Evolutionary conservation across 2,329 filamentous ascomycete genomes (phyloP).

Genomic region (Thielaviopsis populi): DNA sequence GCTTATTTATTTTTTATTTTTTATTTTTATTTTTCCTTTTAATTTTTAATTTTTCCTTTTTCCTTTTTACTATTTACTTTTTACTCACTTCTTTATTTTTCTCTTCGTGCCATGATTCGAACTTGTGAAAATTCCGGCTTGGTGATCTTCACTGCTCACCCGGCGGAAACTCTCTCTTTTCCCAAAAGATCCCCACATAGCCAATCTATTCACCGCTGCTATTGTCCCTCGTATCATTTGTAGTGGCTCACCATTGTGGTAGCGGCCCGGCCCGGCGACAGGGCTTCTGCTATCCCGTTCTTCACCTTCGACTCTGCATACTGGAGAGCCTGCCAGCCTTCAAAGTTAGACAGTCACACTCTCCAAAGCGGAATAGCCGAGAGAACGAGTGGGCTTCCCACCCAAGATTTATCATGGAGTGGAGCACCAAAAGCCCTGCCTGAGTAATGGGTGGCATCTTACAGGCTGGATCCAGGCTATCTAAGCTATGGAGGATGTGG

Average conservation of each 20-base stretch:
- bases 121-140: too few relatives aligned
- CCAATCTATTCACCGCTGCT: too few relatives aligned
- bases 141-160: too few relatives aligned
- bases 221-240: too few relatives aligned
- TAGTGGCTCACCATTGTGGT: neutral
- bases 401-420: neutral
- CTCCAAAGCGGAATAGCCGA: neutral
- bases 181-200: too few relatives aligned
- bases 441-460: slow-evolving; percentile 2
- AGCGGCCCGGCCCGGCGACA: neutral
- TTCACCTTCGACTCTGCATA: neutral
- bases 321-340: neutral
- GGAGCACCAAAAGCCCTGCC: slow-evolving; percentile 22
- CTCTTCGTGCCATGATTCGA: too few relatives aligned
- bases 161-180: too few relatives aligned
- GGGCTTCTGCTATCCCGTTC: neutral
- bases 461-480: neutral
- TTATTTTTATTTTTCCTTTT: too few relatives aligned
- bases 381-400: neutral
- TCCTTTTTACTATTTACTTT: too few relatives aligned
- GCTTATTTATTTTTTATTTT: too few relatives aligned
- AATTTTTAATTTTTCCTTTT: too few relatives aligned
- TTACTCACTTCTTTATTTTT: too few relatives aligned
- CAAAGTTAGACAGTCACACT: neutral
- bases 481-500: slow-evolving; percentile 19